Conservation (phyloP, 441 rosid genomes). For the Croton setiger region DNA sequence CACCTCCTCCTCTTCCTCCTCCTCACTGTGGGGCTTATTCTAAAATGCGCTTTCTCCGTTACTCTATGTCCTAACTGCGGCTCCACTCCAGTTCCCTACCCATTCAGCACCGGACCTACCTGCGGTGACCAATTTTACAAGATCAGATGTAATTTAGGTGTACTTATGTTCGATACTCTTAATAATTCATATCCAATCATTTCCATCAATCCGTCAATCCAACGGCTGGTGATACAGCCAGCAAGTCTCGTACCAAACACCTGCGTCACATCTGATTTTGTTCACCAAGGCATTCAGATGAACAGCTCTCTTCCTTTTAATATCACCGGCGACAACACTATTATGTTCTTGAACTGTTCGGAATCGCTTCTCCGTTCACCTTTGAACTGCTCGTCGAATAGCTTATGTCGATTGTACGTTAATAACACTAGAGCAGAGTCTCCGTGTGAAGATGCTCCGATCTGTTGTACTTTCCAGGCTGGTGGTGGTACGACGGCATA, state of each 20-base stretch:
- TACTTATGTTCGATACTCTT: conserved; percentile 36
- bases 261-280: conserved; percentile 43
- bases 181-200: conserved; percentile 45
- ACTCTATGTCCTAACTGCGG: conserved; percentile 53
- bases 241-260: conserved; percentile 32
- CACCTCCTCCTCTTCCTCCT: conserved; percentile 23
- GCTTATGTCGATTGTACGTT: conserved; percentile 47
- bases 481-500: conserved; percentile 51
- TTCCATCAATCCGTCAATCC: conserved; percentile 33
- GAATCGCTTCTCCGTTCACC: conserved; percentile 31
- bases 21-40: conserved; percentile 1
- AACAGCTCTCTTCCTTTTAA: conserved; percentile 47
- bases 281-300: conserved; percentile 39
- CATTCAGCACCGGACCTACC: conserved; percentile 39
- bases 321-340: conserved; percentile 49
- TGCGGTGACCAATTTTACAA: conserved; percentile 54
- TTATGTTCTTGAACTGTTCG: conserved; percentile 50
- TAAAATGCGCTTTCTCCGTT: conserved; percentile 20
- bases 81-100: conserved; percentile 43
- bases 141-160: conserved; percentile 32
- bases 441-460: conserved; percentile 23
- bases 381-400: conserved; percentile 36
- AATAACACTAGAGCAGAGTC: conserved; percentile 10
- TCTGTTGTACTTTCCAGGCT: conserved; percentile 40
- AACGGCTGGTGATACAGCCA: conserved; percentile 45